Conservation (phyloP, 768 basidiomycete genomes). For the Fomitopsis serialis region DNA sequence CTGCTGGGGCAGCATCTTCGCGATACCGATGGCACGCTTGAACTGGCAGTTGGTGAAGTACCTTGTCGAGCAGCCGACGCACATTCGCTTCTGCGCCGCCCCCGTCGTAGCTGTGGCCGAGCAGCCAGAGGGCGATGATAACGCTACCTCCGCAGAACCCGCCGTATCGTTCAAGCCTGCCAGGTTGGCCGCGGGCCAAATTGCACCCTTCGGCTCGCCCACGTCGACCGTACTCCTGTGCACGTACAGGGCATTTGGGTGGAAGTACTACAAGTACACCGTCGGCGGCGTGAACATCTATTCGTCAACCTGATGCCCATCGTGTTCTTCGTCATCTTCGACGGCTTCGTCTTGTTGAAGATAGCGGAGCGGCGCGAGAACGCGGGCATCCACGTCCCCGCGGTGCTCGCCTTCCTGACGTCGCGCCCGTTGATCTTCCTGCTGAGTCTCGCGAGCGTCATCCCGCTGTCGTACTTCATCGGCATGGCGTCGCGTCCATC, state of each 20-base stretch:
- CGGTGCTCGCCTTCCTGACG: constrained; percentile 62
- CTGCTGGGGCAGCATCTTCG: constrained; percentile 94
- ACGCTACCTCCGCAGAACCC: constrained; percentile 6
- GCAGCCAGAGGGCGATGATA: constrained; percentile 12
- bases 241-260: constrained; percentile 86
- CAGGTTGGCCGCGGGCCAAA: constrained; percentile 80
- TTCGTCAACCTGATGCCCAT: constrained; percentile 93
- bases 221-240: constrained; percentile 88
- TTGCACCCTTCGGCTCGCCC: constrained; percentile 79
- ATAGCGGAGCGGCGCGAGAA: constrained; percentile 57
- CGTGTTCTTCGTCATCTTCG: constrained; percentile 95
- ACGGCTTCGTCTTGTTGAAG: constrained; percentile 78
- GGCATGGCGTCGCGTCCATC: constrained; percentile 98
- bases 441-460: constrained; percentile 82
- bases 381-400: constrained; percentile 51
- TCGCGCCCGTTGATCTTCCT: constrained; percentile 79
- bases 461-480: constrained; percentile 97
- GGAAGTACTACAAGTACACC: constrained; percentile 98
- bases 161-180: constrained; percentile 63
- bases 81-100: constrained; percentile 90
- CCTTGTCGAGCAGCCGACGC: constrained; percentile 72
- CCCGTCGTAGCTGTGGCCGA: constrained; percentile 58
- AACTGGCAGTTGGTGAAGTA: constrained; percentile 91
- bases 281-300: constrained; percentile 97
- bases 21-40: constrained; percentile 97